These are phyloP conservation scores for Dimargaris cristalligena DNA, from an alignment of 192 early-diverging fungal genomes.

Conservation along the genomic window DNA sequence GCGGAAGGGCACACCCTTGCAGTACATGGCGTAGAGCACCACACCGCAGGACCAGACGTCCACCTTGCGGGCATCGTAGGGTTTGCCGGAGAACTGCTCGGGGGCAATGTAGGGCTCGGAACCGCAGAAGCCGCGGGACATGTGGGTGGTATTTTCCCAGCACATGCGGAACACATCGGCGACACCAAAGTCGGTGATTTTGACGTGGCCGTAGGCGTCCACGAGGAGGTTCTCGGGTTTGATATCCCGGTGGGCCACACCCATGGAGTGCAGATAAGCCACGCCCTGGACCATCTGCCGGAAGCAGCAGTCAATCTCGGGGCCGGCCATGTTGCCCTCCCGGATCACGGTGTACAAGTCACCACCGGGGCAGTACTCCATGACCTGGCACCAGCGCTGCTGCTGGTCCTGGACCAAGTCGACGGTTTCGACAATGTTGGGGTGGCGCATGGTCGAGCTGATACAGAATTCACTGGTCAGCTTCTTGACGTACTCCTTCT, in stretches of 20 bases:
- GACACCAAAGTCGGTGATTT: conserved; percentile 98
- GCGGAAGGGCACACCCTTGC: conserved; percentile 47
- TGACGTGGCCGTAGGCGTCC: conserved; percentile 59
- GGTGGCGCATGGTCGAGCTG: conserved; percentile 72
- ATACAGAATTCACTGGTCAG: conserved; percentile 92
- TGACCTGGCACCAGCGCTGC: conserved; percentile 62
- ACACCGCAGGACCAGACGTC: conserved; percentile 94
- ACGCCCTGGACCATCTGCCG: conserved; percentile 81
- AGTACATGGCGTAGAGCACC: conserved; percentile 71
- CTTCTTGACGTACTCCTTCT: conserved; percentile 93
- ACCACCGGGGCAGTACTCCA: conserved; percentile 82
- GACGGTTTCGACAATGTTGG: conserved; percentile 83
- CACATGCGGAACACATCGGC: conserved; percentile 84
- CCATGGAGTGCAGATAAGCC: conserved; percentile 78
- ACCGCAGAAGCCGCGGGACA: conserved; percentile 80
- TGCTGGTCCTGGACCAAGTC: conserved; percentile 90
- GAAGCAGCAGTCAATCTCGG: conserved; percentile 81
- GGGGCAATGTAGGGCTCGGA: conserved; percentile 96
- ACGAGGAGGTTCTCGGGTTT: conserved; percentile 81
- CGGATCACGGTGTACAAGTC: conserved; percentile 74
- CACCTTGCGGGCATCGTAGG: conserved; percentile 77
- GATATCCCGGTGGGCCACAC: conserved; percentile 86
- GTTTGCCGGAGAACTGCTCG: conserved; percentile 53
- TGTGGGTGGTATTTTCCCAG: conserved; percentile 59
- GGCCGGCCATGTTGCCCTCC: conserved; percentile 51